A percentile compares a stretch with the other conserved stretches of the same genome.
Evolutionary conservation across 2,329 filamentous ascomycete genomes (phyloP).

Genomic region (Fusarium oligoseptatum): DNA sequence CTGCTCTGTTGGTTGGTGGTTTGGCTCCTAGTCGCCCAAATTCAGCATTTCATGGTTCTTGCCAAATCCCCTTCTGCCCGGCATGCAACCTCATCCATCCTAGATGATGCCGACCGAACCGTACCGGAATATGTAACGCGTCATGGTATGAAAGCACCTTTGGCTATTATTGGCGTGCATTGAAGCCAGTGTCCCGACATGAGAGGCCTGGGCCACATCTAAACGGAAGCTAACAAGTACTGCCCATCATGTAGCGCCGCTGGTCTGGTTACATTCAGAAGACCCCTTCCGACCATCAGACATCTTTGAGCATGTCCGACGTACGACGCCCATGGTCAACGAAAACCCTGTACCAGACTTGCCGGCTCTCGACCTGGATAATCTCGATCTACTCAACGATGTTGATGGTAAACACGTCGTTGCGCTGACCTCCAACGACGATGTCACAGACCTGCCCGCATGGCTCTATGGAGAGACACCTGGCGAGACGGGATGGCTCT

Average conservation of each 20-base stretch:
- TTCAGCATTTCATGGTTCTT: neutral
- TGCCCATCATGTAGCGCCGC: neutral
- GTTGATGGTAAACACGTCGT: neutral
- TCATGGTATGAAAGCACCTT: neutral
- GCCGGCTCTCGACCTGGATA: neutral
- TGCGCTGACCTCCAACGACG: neutral
- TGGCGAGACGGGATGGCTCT: neutral
- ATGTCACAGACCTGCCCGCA: neutral
- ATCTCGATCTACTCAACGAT: neutral
- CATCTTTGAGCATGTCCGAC: neutral
- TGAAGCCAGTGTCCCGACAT: neutral
- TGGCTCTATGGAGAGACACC: neutral
- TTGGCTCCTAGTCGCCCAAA: neutral
- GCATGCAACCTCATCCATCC: neutral
- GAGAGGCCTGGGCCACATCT: accelerated
- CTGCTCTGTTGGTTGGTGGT: neutral
- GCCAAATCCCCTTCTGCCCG: neutral
- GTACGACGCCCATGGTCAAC: neutral
- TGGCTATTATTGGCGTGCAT: neutral
- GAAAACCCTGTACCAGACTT: neutral
- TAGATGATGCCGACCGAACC: neutral
- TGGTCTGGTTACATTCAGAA: neutral
- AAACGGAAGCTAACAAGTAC: neutral
- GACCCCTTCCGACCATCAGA: neutral
- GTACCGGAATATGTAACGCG: neutral